These are phyloP conservation scores for Hemileccinum rubropunctum DNA, from an alignment of 768 basidiomycete species.

Conservation along the genomic window DNA sequence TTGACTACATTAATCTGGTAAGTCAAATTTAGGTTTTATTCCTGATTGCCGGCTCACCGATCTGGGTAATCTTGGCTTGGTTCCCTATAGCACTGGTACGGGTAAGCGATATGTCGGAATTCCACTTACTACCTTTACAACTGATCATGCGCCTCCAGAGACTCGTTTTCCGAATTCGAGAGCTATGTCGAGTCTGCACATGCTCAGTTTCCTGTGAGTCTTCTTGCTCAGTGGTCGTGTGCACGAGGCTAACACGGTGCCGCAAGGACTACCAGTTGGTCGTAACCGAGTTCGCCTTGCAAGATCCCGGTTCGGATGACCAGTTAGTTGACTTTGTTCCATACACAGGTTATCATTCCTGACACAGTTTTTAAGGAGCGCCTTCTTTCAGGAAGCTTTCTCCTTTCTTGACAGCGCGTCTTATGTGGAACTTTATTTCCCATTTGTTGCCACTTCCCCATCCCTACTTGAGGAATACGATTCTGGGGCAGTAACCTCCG, in stretches of 20 bases:
- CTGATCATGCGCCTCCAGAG: constrained; percentile 16
- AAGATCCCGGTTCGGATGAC: constrained; percentile 29
- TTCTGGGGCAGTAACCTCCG: constrained; percentile 3
- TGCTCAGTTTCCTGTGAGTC: constrained; percentile 26
- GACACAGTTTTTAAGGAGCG: constrained; percentile 19
- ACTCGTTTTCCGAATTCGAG: constrained; percentile 29
- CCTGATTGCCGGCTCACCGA: not conserved
- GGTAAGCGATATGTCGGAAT: constrained; percentile 12
- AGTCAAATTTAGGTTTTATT: not conserved
- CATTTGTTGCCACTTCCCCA: constrained; percentile 35
- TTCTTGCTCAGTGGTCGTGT: no score
- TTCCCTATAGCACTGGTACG: constrained; percentile 27
- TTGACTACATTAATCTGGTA: constrained; percentile 36
- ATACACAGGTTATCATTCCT: not conserved
- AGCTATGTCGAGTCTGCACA: constrained; percentile 26
- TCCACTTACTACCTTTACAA: not conserved
- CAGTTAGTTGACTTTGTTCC: constrained; percentile 22
- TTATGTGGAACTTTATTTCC: constrained; percentile 37
- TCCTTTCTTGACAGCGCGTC: constrained; percentile 32
- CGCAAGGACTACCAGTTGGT: constrained; percentile 24
- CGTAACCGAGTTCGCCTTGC: constrained; percentile 33
- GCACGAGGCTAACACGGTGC: constrained; percentile 2
- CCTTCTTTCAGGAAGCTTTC: constrained; percentile 34
- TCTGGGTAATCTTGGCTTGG: no score
- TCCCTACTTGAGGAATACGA: constrained; percentile 21